These are phyloP conservation scores for Saccharomyces uvarum DNA, from an alignment of 1,139 yeast species.

Conservation along the genomic window DNA sequence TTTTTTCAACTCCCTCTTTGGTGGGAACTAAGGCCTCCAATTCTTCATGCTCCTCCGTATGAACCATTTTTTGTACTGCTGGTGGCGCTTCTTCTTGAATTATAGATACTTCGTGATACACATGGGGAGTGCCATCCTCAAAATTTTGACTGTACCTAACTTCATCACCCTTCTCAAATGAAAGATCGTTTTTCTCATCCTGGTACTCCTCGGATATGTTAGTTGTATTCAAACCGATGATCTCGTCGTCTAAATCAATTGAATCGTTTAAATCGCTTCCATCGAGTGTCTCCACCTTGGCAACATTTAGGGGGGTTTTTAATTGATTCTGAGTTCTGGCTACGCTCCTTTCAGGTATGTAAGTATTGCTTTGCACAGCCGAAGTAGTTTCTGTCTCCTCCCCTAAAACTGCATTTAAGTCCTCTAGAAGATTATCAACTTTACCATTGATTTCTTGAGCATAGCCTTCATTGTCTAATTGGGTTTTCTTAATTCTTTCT, in stretches of 20 bases:
- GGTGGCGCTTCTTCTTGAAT: constrained; percentile 26
- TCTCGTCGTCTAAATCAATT: background rate
- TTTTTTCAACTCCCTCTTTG: background rate
- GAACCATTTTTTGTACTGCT: background rate
- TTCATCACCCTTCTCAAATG: constrained; percentile 29
- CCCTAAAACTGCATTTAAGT: constrained; percentile 21
- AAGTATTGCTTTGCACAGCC: background rate
- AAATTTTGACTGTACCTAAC: constrained; percentile 21
- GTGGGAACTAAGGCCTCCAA: background rate
- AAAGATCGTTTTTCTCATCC: constrained; percentile 13
- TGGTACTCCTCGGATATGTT: background rate
- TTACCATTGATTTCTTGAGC: background rate
- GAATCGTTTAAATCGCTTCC: constrained; percentile 1
- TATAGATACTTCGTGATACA: constrained; percentile 28
- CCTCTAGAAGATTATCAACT: constrained; percentile 18
- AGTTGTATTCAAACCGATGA: constrained; percentile 8
- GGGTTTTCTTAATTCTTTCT: background rate
- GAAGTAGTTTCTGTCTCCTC: constrained; percentile 4
- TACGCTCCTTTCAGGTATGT: constrained; percentile 2
- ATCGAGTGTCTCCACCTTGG: constrained; percentile 3
- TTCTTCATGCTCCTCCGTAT: background rate
- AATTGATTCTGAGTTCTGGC: background rate
- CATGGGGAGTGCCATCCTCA: constrained; percentile 16
- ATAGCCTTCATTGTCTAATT: background rate
- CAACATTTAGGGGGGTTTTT: constrained; percentile 3